A percentile compares a stretch with the other conserved stretches of the same genome.
Conservation (phyloP, 139 green algal genomes). For the Tetraselmis striata region DNA sequence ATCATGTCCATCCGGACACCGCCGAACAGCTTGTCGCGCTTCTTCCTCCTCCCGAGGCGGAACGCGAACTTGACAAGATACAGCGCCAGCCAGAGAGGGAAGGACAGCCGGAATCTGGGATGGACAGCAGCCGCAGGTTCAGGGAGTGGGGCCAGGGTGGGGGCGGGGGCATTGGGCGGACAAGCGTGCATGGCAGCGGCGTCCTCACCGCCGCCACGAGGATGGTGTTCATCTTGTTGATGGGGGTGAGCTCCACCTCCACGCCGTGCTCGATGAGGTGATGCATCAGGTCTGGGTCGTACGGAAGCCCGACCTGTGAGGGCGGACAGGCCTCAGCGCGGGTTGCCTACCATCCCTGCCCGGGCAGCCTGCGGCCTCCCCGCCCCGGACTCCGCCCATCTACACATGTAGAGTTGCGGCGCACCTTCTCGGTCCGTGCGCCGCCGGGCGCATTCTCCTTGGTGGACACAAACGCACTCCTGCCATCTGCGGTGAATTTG, state of each 20-base stretch:
- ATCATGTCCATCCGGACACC: constrained; percentile 26
- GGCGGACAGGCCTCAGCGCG: neutral
- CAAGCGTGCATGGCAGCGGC: neutral
- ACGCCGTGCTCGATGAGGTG: constrained; percentile 66
- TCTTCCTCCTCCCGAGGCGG: constrained; percentile 27
- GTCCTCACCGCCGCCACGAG: constrained; percentile 1
- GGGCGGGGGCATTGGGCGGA: neutral
- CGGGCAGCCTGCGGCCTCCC: too few relatives aligned
- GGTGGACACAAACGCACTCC: constrained; percentile 48
- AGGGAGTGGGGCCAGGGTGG: neutral
- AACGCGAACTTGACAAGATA: constrained; percentile 43
- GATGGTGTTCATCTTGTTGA: neutral
- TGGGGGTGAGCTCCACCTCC: constrained; percentile 14
- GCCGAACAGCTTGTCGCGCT: constrained; percentile 55
- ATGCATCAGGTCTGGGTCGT: constrained; percentile 72
- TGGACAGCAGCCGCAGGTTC: neutral
- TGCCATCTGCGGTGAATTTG: constrained; percentile 36
- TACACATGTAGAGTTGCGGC: too few relatives aligned
- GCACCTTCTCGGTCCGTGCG: constrained; percentile 43
- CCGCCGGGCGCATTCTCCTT: constrained; percentile 61
- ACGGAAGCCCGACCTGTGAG: constrained; percentile 67
- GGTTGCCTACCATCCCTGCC: too few relatives aligned
- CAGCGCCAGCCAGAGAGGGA: constrained; percentile 41
- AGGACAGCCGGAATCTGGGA: constrained; percentile 25
- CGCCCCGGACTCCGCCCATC: too few relatives aligned